Evolutionary conservation across 768 basidiomycete genomes (phyloP), one percentile per base, ranked within the genome.

Genomic region (Pleurotus cornucopiae): DNA sequence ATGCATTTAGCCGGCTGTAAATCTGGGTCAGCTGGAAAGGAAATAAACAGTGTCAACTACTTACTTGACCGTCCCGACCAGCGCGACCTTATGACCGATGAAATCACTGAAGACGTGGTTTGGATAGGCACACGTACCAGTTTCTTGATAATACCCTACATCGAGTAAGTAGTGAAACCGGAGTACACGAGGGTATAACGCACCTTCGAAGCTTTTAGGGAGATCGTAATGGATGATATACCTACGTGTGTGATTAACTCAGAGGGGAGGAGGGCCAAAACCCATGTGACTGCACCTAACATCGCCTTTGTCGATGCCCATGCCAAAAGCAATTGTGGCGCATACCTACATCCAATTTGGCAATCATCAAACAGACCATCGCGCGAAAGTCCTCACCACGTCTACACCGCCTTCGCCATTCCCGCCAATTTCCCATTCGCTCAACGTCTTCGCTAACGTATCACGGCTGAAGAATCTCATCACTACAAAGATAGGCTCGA

Each of bases 101-200:
- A 18, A 14, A 20, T 2, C 20, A 20, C 20, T 20, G n/a, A 7
- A 12, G 25, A 41, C 11, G 21, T 11, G 3, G 3, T 34, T 7
- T 9, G 11, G 11, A 4, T 12, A 34, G 30, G 7, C 20, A 25
- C 7, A 58, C 75, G 20, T 61, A 85, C 88, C 89, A 60, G 90
- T 92, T 69, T 93, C 91, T 67, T 93, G 91, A 66, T 94, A 94
- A 66, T 86, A 94, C 0, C 89, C 91, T 90, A 14, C 40, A 6
- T 30, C 11, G 46, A 56, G 40, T 54, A 2, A 39, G 34, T 47
- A 57, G 14, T 39, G 46, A 39, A 16, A 57, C 16, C 34, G 14
- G 38, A 23, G 54, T 41, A 12, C 30, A 58, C 9, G 38, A 9
- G 11, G 6, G 23, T 46, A 16, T 52, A 26, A 58, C 68, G 59